Conservation (phyloP, 768 basidiomycete species). For the Hemileccinum rubropunctum region DNA sequence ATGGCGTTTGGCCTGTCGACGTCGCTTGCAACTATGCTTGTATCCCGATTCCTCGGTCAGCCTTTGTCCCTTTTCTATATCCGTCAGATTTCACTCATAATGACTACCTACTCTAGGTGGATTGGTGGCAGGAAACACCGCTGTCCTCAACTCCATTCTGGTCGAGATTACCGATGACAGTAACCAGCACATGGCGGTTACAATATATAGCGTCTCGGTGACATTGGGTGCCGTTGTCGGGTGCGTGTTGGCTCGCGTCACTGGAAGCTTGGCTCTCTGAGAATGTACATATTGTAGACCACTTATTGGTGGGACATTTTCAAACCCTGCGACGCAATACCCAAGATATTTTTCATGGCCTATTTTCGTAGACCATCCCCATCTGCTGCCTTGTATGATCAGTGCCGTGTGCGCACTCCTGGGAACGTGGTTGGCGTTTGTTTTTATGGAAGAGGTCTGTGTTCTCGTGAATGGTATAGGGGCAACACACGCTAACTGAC, state of each 20-base stretch:
- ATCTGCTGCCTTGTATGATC: conserved; percentile 5
- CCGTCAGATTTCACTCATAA: background rate
- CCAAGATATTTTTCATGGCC: conserved; percentile 8
- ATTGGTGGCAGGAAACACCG: conserved; percentile 6
- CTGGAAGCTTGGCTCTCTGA: background rate
- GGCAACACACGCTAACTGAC: background rate
- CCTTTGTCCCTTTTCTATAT: background rate
- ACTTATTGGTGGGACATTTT: conserved; percentile 7
- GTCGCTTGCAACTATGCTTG: conserved; percentile 4
- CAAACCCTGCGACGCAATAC: conserved; percentile 10
- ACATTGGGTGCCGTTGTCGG: background rate
- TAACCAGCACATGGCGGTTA: conserved; percentile 11
- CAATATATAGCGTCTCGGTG: conserved; percentile 8
- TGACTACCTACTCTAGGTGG: conserved; percentile 4
- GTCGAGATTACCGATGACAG: conserved; percentile 14
- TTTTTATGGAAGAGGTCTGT: conserved; percentile 8
- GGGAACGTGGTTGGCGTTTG: conserved; percentile 2
- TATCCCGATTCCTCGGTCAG: conserved; percentile 6
- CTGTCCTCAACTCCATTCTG: conserved; percentile 9
- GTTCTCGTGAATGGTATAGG: too few relatives aligned
- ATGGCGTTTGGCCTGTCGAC: conserved; percentile 11
- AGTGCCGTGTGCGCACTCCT: conserved; percentile 1
- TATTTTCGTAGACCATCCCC: conserved; percentile 6
- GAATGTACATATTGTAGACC: conserved; percentile 1
- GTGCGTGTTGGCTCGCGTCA: background rate